Base-by-base conservation (phyloP, 257 asterid species). In the Ballota nigra region DNA sequence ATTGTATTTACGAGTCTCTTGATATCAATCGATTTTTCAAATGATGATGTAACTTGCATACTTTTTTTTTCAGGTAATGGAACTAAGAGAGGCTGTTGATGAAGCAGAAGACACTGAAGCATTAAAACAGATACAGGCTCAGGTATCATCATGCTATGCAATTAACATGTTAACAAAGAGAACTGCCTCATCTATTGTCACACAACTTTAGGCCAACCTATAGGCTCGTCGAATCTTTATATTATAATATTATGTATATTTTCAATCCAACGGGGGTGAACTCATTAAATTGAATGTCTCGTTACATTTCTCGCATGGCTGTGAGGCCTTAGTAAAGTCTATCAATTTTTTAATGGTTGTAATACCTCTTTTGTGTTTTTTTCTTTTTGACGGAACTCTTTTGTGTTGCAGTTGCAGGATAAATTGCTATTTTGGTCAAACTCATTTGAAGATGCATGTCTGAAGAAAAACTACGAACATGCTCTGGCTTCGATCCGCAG, bases 81-180 rank as follows among this genome's bases (percentile, higher is more conserved):
- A 93, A 75, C 78, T 93, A 23, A 87, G 98, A 83, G 98, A 91
- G 82, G 81, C 89, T 33, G 91, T 93, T 58, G 97, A 91, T n/a
- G 98, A 89, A 76, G 94, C 98, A 11, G 78, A 69, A 49, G 92
- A 85, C 38, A 43, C 79, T 24, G 76, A 76, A 68, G 81, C 90
- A 52, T 76, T 93, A 36, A 85, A 82, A 71, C 80, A 83, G 77
- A 89, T 94, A 74, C 92, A 89, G 76, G 85, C 76, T 49, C 85
- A 89, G 97, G 97, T 91, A 79, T 33, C 73, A 19, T n/a, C n/a
- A n/a, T n/a, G n/a, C n/a, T n/a, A n/a, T n/a, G 64, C 36, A 41
- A 38, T 64, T 5, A 10, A 59, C 43, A 8, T 43, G 62, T 53
- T 68, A 26, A 49, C 11, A 8, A 20, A n/a, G 19, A 40, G n/a